Conservation (phyloP, 2,329 filamentous ascomycete species). For the Trichoderma polysporum region DNA sequence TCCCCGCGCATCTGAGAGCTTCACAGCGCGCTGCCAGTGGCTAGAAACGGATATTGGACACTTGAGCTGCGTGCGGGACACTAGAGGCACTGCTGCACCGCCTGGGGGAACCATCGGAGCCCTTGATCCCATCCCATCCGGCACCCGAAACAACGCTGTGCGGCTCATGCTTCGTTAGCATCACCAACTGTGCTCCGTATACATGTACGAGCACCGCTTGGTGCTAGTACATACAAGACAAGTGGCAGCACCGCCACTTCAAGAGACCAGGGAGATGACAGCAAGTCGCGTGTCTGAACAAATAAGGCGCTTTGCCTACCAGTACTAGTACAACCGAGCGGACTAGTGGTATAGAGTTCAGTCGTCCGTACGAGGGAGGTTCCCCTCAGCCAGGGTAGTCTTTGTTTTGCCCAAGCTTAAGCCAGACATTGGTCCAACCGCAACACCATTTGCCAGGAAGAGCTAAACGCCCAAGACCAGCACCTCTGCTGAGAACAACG, state of each 20-base stretch:
- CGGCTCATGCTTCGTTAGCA: not conserved
- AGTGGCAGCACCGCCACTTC: not conserved
- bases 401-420: not conserved
- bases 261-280: not conserved
- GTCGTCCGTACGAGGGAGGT: slow-evolving; percentile 10
- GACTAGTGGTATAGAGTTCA: slow-evolving; percentile 4
- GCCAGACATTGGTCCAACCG: slow-evolving; percentile 5
- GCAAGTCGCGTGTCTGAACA: not conserved
- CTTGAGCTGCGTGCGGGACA: slow-evolving; percentile 6
- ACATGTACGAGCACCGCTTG: not conserved
- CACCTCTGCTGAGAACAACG: slow-evolving; percentile 7
- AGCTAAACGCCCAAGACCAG: slow-evolving; percentile 4
- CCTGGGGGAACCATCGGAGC: not conserved
- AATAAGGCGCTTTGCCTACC: not conserved
- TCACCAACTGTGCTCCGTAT: not conserved
- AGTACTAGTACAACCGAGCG: not conserved
- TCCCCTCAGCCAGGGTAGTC: not conserved
- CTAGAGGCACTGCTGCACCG: not conserved
- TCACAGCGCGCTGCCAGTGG: not conserved
- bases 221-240: not conserved
- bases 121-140: not conserved
- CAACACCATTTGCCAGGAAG: slow-evolving; percentile 14
- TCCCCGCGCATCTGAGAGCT: slow-evolving; percentile 1
- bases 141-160: slow-evolving; percentile 2
- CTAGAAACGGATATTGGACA: slow-evolving; percentile 10